Conservation (phyloP, 768 basidiomycete species). For the Lyophyllum shimeji region DNA sequence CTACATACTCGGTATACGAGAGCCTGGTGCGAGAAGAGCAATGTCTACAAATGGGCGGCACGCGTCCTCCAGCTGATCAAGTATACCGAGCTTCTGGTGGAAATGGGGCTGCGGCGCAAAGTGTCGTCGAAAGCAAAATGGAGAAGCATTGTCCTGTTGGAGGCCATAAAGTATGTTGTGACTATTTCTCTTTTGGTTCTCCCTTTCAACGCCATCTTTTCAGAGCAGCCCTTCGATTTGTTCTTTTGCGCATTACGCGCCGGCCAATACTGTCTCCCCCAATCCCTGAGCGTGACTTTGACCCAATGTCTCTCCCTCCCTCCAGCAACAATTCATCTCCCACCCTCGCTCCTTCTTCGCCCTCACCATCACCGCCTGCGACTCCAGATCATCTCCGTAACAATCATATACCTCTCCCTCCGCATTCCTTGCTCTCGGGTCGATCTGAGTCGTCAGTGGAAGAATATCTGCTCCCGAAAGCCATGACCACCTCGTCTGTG, state of each 20-base stretch:
- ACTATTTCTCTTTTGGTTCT: slow-evolving; percentile 3
- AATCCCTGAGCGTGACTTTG: slow-evolving; percentile 86
- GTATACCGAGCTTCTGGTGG: slow-evolving; percentile 81
- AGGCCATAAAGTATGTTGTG: slow-evolving; percentile 77
- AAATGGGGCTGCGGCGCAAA: slow-evolving; percentile 83
- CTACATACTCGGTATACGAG: slow-evolving; percentile 88
- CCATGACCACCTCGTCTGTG: slow-evolving; percentile 69
- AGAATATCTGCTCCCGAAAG: slow-evolving; percentile 82
- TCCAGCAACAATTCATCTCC: slow-evolving; percentile 56
- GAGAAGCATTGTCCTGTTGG: slow-evolving; percentile 75
- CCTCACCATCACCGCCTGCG: slow-evolving; percentile 51
- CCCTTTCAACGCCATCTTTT: slow-evolving; percentile 11
- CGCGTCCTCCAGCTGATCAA: slow-evolving; percentile 73
- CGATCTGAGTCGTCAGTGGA: slow-evolving; percentile 62
- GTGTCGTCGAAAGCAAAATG: slow-evolving; percentile 65
- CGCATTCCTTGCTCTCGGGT: slow-evolving; percentile 61
- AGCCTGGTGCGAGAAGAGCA: slow-evolving; percentile 75
- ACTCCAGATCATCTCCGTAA: slow-evolving; percentile 83
- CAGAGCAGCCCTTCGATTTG: slow-evolving; percentile 75
- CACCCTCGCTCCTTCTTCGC: slow-evolving; percentile 58
- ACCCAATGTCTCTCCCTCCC: slow-evolving; percentile 64
- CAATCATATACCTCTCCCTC: slow-evolving; percentile 66
- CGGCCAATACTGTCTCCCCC: slow-evolving; percentile 76
- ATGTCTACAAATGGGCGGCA: slow-evolving; percentile 76
- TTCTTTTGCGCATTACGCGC: slow-evolving; percentile 71